Conservation (phyloP, 305 asterid genomes). For the Plantago coronopus region DNA sequence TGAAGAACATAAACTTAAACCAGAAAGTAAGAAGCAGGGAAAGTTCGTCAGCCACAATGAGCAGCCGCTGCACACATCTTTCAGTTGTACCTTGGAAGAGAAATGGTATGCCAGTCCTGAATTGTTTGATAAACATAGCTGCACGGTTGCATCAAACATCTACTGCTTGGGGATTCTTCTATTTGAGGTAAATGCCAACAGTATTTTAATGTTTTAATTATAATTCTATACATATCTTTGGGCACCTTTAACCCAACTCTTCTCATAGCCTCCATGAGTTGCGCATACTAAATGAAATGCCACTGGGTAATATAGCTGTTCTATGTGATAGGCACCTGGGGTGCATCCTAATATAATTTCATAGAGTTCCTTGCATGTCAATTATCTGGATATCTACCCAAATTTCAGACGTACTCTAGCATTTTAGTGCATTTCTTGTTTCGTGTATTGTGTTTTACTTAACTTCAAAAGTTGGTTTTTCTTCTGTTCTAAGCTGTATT, state of each 20-base stretch:
- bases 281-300: too few species aligned
- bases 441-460: not conserved
- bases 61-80: conserved; percentile 30
- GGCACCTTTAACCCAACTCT: too few species aligned
- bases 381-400: conserved; percentile 7
- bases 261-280: too few species aligned
- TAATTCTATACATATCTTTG: conserved; percentile 12
- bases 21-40: conserved; percentile 28
- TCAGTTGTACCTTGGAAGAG: conserved; percentile 46
- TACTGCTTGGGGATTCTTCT: conserved; percentile 87
- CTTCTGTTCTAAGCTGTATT: conserved; percentile 13
- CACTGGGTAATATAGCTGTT: too few species aligned
- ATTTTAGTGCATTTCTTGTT: too few species aligned
- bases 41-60: conserved; percentile 29
- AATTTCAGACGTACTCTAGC: not conserved
- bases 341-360: too few species aligned
- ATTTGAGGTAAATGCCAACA: conserved; percentile 72
- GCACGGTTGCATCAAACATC: conserved; percentile 74
- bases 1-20: conserved; percentile 27
- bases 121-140: conserved; percentile 45
- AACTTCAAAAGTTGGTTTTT: not conserved
- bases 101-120: conserved; percentile 92
- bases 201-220: conserved; percentile 20
- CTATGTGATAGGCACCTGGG: too few species aligned
- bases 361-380: too few species aligned